phyloP scores from a whole-genome alignment of 441 rosid species.

The Erodium texanum region DNA sequence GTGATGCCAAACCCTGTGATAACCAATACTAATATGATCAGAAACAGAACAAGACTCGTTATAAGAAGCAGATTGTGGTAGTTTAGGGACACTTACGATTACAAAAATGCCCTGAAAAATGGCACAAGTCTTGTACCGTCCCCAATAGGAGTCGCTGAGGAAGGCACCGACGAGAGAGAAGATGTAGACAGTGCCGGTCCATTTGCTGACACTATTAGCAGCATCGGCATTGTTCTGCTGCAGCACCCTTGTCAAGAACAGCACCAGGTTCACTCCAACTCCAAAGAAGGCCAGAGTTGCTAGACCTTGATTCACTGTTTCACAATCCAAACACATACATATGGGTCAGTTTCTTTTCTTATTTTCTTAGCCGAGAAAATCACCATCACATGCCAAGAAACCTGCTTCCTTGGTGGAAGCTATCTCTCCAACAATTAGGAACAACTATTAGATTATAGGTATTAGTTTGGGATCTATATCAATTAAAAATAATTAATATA shows the following conservation, averaged over 20 bases:
- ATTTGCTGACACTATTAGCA: slow-evolving; percentile 94
- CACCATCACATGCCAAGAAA: too few relatives aligned
- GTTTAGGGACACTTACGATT: slow-evolving; percentile 41
- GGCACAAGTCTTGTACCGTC: slow-evolving; percentile 94
- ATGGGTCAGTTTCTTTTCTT: too few relatives aligned
- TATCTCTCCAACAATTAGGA: too few relatives aligned
- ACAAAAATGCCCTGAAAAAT: slow-evolving; percentile 90
- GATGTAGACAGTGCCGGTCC: slow-evolving; percentile 98
- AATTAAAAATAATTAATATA: too few relatives aligned
- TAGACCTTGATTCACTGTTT: slow-evolving; percentile 84
- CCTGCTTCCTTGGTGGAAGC: too few relatives aligned
- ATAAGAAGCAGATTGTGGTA: background rate
- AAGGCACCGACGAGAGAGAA: slow-evolving; percentile 95
- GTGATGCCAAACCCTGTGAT: slow-evolving; percentile 62
- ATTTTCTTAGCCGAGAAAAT: too few relatives aligned
- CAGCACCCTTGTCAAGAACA: slow-evolving; percentile 89
- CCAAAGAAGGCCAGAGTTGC: slow-evolving; percentile 99
- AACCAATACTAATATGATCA: too few relatives aligned
- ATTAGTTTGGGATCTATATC: too few relatives aligned
- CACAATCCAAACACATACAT: background rate
- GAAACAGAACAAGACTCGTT: too few relatives aligned
- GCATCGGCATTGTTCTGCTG: slow-evolving; percentile 90
- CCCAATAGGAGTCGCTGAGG: slow-evolving; percentile 96
- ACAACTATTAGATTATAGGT: too few relatives aligned
- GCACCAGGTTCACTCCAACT: slow-evolving; percentile 88